These are phyloP conservation scores for Digitaria exilis DNA, from an alignment of 202 grass and related monocot genomes.

Conservation along the genomic window DNA sequence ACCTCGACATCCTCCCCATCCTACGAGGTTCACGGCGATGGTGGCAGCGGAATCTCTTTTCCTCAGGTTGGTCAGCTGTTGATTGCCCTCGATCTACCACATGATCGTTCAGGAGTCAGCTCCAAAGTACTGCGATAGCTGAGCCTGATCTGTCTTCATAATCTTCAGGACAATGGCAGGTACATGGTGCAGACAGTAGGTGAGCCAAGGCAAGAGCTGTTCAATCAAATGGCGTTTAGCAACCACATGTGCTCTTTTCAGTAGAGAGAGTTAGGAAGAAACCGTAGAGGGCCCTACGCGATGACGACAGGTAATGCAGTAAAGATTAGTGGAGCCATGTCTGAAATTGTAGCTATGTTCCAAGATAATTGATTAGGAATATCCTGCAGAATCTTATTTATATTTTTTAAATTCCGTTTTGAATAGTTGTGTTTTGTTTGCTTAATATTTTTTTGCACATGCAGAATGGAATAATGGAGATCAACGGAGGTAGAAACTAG, in stretches of 20 bases:
- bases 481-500: slow-evolving; percentile 8
- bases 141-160: slow-evolving; percentile 26
- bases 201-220: slow-evolving; percentile 62
- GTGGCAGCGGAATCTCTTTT: slow-evolving; percentile 31
- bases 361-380: not conserved
- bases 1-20: slow-evolving; percentile 39
- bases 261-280: slow-evolving; percentile 37
- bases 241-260: slow-evolving; percentile 78
- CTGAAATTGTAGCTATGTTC: not conserved
- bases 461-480: slow-evolving; percentile 46
- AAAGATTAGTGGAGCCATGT: slow-evolving; percentile 21
- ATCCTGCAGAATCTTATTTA: not conserved
- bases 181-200: slow-evolving; percentile 63
- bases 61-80: slow-evolving; percentile 52
- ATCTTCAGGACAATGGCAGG: slow-evolving; percentile 57
- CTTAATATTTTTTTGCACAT: not conserved
- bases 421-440: not conserved
- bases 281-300: slow-evolving; percentile 31
- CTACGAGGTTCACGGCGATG: slow-evolving; percentile 54
- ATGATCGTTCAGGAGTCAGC: slow-evolving; percentile 43
- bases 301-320: slow-evolving; percentile 35
- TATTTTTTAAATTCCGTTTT: not conserved
- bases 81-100: not conserved
- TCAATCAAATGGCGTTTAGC: slow-evolving; percentile 62
- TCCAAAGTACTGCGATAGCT: slow-evolving; percentile 23